phyloP scores from a whole-genome alignment of 768 basidiomycete species.

The Hypholoma sublateritium region DNA sequence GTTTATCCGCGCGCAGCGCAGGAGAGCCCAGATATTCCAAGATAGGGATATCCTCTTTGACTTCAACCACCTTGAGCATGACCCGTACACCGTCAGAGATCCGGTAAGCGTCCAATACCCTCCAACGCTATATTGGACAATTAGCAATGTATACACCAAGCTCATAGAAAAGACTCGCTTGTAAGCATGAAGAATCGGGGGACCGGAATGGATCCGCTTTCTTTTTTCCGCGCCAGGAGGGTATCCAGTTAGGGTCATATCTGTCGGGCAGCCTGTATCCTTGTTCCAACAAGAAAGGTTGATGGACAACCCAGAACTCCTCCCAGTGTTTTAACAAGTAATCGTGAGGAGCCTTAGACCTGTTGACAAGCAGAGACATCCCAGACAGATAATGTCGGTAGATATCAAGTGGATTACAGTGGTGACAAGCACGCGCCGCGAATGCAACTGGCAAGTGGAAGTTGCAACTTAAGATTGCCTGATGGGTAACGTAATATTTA shows the following conservation, averaged over 20 bases:
- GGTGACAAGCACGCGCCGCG: neutral
- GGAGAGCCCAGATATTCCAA: neutral
- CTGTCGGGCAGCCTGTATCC: neutral
- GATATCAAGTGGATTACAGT: too few relatives aligned
- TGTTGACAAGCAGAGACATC: neutral
- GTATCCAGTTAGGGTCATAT: neutral
- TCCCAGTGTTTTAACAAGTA: neutral
- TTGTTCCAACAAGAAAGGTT: neutral
- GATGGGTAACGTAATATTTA: too few relatives aligned
- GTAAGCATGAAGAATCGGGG: neutral
- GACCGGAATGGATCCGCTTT: neutral
- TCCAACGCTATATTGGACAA: neutral
- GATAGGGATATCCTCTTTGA: neutral
- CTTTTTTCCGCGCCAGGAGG: neutral
- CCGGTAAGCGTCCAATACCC: neutral
- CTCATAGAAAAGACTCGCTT: neutral
- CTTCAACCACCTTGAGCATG: neutral
- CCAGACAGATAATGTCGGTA: too few relatives aligned
- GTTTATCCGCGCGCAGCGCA: neutral
- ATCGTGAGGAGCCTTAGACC: neutral
- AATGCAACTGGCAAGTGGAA: neutral
- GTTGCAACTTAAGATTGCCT: neutral
- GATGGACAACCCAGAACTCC: neutral
- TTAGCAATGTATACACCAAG: neutral
- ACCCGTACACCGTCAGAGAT: neutral